A percentile compares a stretch with the other conserved stretches of the same genome.
Conservation (phyloP, 257 asterid species). For the Lycium ferocissimum region DNA sequence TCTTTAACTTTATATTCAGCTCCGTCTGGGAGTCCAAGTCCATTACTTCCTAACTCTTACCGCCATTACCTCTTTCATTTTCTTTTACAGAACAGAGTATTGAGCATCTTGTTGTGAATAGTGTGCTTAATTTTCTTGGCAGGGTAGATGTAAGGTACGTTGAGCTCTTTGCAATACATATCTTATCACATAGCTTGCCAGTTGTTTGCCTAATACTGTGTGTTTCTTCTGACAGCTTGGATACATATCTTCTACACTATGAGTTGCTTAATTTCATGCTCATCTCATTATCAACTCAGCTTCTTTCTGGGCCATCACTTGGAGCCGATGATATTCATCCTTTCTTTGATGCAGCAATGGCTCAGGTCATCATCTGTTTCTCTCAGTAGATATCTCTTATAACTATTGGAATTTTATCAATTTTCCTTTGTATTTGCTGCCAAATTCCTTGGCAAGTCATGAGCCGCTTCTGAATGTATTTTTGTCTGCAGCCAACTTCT, state of each 20-base stretch:
- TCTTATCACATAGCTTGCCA: constrained; percentile 34
- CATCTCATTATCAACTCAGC: constrained; percentile 87
- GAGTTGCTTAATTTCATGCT: constrained; percentile 87
- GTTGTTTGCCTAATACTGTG: constrained; percentile 28
- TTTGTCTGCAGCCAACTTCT: constrained; percentile 67
- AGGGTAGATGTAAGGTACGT: constrained; percentile 87
- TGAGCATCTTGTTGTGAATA: constrained; percentile 66
- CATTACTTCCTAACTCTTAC: constrained; percentile 25
- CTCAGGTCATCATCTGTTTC: constrained; percentile 58
- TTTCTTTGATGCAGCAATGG: constrained; percentile 86
- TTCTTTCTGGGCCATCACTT: constrained; percentile 91
- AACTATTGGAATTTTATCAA: not conserved
- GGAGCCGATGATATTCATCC: constrained; percentile 89
- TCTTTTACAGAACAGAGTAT: constrained; percentile 65
- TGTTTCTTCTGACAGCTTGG: constrained; percentile 54
- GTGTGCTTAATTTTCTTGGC: constrained; percentile 76
- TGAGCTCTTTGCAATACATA: constrained; percentile 30
- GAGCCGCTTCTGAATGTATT: not conserved
- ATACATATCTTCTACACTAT: constrained; percentile 77
- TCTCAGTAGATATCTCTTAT: not conserved
- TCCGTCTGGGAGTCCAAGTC: not conserved
- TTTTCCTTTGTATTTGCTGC: not conserved
- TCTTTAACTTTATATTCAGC: not conserved
- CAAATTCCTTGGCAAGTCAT: constrained; percentile 2
- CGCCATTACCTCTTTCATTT: constrained; percentile 29